These are phyloP conservation scores for Daldinia childiae DNA, from an alignment of 495 filamentous ascomycete genomes.

Conservation along the genomic window DNA sequence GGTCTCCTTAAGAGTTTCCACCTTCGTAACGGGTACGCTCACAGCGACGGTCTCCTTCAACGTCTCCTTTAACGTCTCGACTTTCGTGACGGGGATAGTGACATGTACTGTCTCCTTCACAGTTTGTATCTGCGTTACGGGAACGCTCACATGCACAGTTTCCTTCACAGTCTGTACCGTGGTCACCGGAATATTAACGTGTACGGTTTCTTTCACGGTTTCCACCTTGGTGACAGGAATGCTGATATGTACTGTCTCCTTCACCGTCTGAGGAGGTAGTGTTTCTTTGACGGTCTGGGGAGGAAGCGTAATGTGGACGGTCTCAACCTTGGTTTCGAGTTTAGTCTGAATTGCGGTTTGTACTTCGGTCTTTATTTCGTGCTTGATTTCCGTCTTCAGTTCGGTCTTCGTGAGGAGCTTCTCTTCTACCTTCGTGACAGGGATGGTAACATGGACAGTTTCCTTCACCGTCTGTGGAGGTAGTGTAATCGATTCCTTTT, in stretches of 20 bases:
- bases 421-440: slow-evolving; percentile 36
- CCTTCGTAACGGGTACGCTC: slow-evolving; percentile 11
- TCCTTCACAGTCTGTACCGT: slow-evolving; percentile 25
- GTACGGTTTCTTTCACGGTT: slow-evolving; percentile 23
- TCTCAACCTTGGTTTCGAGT: slow-evolving; percentile 30
- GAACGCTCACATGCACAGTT: slow-evolving; percentile 9
- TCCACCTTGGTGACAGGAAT: slow-evolving; percentile 27
- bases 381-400: slow-evolving; percentile 15
- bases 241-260: slow-evolving; percentile 29
- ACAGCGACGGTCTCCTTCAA: slow-evolving; percentile 5
- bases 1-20: not conserved
- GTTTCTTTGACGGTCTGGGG: slow-evolving; percentile 31
- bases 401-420: slow-evolving; percentile 37
- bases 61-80: slow-evolving; percentile 21
- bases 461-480: slow-evolving; percentile 34
- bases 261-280: slow-evolving; percentile 21
- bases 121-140: slow-evolving; percentile 15
- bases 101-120: slow-evolving; percentile 17
- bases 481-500: slow-evolving; percentile 25
- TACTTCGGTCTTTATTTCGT: slow-evolving; percentile 22
- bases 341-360: slow-evolving; percentile 23
- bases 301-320: slow-evolving; percentile 24
- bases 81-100: slow-evolving; percentile 18
- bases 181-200: slow-evolving; percentile 18
- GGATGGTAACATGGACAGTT: slow-evolving; percentile 32